Percentiles rank a stretch among this genome's conserved stretches.
phyloP scores from a whole-genome alignment of 495 filamentous ascomycete genomes.

The Beverwykella pulmonaria region DNA sequence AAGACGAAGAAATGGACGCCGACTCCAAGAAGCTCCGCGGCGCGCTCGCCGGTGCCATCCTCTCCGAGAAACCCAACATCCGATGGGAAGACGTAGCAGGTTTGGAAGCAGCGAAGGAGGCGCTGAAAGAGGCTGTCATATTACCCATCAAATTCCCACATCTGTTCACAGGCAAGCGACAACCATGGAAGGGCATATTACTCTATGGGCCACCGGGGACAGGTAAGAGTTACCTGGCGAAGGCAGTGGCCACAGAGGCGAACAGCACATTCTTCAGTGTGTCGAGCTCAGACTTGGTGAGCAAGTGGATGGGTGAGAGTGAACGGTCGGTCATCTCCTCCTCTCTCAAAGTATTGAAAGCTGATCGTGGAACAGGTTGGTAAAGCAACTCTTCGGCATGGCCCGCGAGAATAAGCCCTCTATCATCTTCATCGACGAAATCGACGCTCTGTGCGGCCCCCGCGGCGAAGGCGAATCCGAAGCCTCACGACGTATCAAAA shows the following conservation, averaged over 20 bases:
- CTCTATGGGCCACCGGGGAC: constrained; percentile 96
- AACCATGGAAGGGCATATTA: constrained; percentile 98
- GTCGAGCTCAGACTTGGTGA: constrained; percentile 92
- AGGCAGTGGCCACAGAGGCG: constrained; percentile 96
- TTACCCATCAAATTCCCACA: constrained; percentile 98
- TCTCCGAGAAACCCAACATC: constrained; percentile 92
- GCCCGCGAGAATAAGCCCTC: constrained; percentile 96
- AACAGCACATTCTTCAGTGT: constrained; percentile 99
- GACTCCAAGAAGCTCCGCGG: constrained; percentile 93
- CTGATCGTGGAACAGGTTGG: constrained; percentile 62
- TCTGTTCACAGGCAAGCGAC: constrained; percentile 92
- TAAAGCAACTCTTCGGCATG: constrained; percentile 97
- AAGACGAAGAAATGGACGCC: constrained; percentile 70
- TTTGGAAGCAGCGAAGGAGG: constrained; percentile 91
- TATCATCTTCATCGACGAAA: constrained; percentile 99
- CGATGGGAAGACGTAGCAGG: constrained; percentile 99
- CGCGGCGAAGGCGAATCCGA: constrained; percentile 97
- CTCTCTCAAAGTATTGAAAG: background rate
- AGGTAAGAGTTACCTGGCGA: constrained; percentile 94
- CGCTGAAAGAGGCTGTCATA: constrained; percentile 95
- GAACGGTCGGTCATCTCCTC: constrained; percentile 70
- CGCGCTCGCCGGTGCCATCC: constrained; percentile 86
- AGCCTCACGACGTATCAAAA: constrained; percentile 96
- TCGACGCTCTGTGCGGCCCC: constrained; percentile 94
- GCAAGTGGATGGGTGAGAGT: constrained; percentile 99